Evolutionary conservation across 2,329 filamentous ascomycete species (phyloP), one percentile per base, ranked within the genome.

Genomic region (Microcyclosporella mali): DNA sequence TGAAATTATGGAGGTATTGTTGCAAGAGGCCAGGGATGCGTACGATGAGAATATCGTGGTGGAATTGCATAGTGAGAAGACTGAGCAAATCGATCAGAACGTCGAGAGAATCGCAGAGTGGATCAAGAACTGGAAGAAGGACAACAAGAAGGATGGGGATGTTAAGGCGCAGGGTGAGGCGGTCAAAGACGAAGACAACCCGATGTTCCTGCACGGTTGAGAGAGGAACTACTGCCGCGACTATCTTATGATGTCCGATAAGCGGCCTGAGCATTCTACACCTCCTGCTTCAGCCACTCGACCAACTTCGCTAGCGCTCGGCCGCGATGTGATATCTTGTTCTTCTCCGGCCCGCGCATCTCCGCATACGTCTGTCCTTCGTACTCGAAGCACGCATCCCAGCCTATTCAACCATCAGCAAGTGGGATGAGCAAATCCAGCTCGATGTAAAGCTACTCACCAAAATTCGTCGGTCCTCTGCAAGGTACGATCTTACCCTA

Each of bases 351-450:
- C 66, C 85, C 89, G 39, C 88, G 84, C 92, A 98, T 98, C 70
- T 98, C 92, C 19, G 92, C 92, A 63, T 94, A 83, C 70, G 92
- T 98, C 68, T 87, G 72, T 32, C 89, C 89, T 52, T 94, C 77
- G 56, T 94, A 90, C 69, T 98, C 92, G 58, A 98, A 98, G 52
- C 94, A 84, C 2, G 92, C 81, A 65, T 98, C 92, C 92, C 92
- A 98, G 34, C 90, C 89, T 94, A 51, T n/a, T 18, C 49, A 52
- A 52, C 31, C 41, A 18, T 43, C 34, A 53, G 53, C 55, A 38
- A 40, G 15, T 38, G 29, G 30, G 10, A 21, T 14, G 3, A 28
- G 11, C 33, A 25, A 25, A 9, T 25, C 17, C 11, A 33, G n/a
- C 33, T 19, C 15, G 15, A 4, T 28, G n/a, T 8, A 33, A 21